These are phyloP conservation scores for Russula emetica DNA, from an alignment of 768 basidiomycete species.

Conservation along the genomic window DNA sequence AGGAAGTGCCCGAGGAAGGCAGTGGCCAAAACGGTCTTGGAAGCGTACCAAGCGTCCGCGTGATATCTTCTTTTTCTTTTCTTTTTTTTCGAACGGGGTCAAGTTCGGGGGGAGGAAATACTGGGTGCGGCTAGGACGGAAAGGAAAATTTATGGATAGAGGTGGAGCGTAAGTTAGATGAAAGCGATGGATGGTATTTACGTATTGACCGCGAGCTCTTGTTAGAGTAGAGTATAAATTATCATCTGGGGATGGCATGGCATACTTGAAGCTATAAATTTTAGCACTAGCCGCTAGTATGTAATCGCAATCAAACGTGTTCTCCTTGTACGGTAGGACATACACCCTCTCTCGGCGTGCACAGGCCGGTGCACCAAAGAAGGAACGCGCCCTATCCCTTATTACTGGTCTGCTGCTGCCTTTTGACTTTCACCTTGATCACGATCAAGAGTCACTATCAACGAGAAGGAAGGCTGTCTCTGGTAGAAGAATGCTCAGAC, in stretches of 20 bases:
- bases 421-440: not conserved
- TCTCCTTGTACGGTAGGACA: not conserved
- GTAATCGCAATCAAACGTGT: not conserved
- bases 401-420: not conserved
- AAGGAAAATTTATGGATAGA: too few relatives aligned
- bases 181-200: not conserved
- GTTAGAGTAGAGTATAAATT: not conserved
- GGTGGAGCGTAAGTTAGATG: not conserved
- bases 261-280: not conserved
- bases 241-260: not conserved
- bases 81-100: not conserved
- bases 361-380: too few relatives aligned
- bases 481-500: too few relatives aligned
- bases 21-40: slow-evolving; percentile 49
- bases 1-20: slow-evolving; percentile 49
- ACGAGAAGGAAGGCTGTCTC: not conserved
- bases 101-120: not conserved
- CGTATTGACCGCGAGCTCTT: not conserved
- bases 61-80: not conserved
- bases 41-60: slow-evolving; percentile 36
- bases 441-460: not conserved
- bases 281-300: not conserved
- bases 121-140: too few relatives aligned
- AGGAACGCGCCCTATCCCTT: not conserved
- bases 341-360: too few relatives aligned